phyloP scores from a whole-genome alignment of 1,284 basidiomycete species.

The Cutaneotrichosporon cutaneum region DNA sequence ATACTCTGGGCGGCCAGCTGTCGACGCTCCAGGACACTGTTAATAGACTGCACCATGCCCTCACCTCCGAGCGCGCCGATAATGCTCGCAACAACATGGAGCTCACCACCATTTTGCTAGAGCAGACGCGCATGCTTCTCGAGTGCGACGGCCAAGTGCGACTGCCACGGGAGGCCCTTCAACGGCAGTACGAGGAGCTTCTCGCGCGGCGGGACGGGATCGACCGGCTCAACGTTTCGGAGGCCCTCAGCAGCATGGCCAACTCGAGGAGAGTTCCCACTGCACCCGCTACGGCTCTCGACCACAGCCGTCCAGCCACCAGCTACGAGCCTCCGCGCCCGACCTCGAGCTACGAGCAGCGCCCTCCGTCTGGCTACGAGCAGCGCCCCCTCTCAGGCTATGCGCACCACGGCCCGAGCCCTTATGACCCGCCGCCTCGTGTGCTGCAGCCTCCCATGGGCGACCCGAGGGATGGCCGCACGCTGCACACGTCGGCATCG shows the following conservation, averaged over 20 bases:
- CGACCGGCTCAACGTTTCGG: slow-evolving; percentile 2
- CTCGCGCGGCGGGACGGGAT: slow-evolving; percentile 10
- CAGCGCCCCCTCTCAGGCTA: slow-evolving; percentile 3
- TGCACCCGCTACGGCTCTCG: not conserved
- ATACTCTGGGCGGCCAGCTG: slow-evolving; percentile 29
- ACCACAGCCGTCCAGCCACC: not conserved
- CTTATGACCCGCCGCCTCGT: not conserved
- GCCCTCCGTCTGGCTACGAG: slow-evolving; percentile 1
- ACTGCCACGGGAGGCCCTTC: slow-evolving; percentile 8
- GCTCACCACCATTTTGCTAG: slow-evolving; percentile 36
- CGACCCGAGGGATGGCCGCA: slow-evolving; percentile 2
- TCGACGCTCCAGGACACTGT: slow-evolving; percentile 38
- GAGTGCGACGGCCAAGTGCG: slow-evolving; percentile 1
- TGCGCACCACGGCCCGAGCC: not conserved
- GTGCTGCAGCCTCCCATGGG: slow-evolving; percentile 6
- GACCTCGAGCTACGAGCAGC: slow-evolving; percentile 7
- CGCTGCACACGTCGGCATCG: not conserved
- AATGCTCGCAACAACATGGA: slow-evolving; percentile 35
- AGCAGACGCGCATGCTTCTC: slow-evolving; percentile 28
- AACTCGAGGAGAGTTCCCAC: not conserved
- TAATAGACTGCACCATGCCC: slow-evolving; percentile 25
- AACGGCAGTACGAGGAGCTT: slow-evolving; percentile 10
- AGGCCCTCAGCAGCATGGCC: slow-evolving; percentile 8
- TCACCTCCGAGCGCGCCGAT: slow-evolving; percentile 40
- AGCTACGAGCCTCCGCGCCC: slow-evolving; percentile 12